Evolutionary conservation across 495 filamentous ascomycete genomes (phyloP), one percentile per base, ranked within the genome.

Genomic region (Aspergillus asperescens): DNA sequence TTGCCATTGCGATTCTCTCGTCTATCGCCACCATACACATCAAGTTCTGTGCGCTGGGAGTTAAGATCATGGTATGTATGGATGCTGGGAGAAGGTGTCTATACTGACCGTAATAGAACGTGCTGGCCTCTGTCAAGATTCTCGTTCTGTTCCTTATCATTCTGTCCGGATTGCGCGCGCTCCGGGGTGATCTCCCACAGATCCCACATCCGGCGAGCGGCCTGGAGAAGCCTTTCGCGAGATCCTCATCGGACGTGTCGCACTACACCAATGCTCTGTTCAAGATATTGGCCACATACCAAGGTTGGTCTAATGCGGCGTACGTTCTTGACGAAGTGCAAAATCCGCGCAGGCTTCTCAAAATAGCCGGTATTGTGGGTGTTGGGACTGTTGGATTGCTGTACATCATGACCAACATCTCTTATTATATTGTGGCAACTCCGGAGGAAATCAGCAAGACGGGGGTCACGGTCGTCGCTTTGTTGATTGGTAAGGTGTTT

Each of bases 291-390:
- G 85, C 85, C 50, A 81, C 85, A 0, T 89, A 83, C 56, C 70
- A 82, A 1, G 85, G 83, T 1, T 75, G 83, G 48, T 73, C 71
- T 5, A 88, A 88, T 57, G 73, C 82, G 25, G 85, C 82, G 50
- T 86, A 88, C 52, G 85, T 88, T 10, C 61, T 87, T 41, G 86
- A 87, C 54, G 85, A 89, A 59, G 83, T 88, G 29, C 79, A 81
- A 44, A 70, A 88, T 51, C 86, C 86, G 0, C 77, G 85, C 4
- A 71, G 76, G 8, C 88, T 84, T 0, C 63, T 89, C 8, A 82
- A 77, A 41, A 78, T 79, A 0, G 83, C 81, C 15, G 80, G 76
- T 0, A 66, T 82, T 2, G 69, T 77, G 0, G 82, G 81, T 4
- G 71, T 89, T 1, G 50, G 73, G 1, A 81, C 81, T 2, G 74